These are phyloP conservation scores for Schoenoplectus tabernaemontani DNA, from an alignment of 202 grass and related monocot genomes.

Conservation along the genomic window DNA sequence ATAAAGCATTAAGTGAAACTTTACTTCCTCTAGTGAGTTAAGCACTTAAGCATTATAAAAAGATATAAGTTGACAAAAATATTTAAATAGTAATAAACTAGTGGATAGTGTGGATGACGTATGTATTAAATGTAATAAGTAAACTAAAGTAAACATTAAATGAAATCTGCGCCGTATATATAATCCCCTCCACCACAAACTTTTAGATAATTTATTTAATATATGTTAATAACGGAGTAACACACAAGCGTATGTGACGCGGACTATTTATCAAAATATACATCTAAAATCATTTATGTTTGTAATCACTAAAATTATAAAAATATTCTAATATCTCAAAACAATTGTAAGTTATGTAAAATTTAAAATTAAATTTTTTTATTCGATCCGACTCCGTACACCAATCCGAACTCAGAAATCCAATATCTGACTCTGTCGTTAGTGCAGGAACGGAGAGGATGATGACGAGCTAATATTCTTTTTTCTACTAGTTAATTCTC, in stretches of 20 bases:
- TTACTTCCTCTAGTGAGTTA: too few relatives aligned
- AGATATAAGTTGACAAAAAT: too few relatives aligned
- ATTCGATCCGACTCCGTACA: neutral
- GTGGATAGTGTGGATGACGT: too few relatives aligned
- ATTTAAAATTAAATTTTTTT: neutral
- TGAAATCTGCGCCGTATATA: too few relatives aligned
- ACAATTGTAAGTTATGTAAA: neutral
- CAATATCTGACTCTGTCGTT: neutral
- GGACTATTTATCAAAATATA: neutral
- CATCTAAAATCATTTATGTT: too few relatives aligned
- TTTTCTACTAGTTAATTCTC: conserved; percentile 22
- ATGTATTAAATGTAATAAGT: too few relatives aligned
- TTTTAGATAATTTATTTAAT: neutral
- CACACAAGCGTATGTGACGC: too few relatives aligned
- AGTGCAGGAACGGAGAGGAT: neutral
- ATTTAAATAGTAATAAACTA: too few relatives aligned
- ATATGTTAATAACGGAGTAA: neutral
- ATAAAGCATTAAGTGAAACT: too few relatives aligned
- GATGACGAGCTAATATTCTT: neutral
- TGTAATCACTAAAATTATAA: neutral
- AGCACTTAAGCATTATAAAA: too few relatives aligned
- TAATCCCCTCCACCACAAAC: too few relatives aligned
- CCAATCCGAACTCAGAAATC: neutral
- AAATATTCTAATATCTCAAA: neutral
- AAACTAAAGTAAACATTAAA: too few relatives aligned